Conservation (phyloP, 805 yeast species). For the Candida pini region DNA sequence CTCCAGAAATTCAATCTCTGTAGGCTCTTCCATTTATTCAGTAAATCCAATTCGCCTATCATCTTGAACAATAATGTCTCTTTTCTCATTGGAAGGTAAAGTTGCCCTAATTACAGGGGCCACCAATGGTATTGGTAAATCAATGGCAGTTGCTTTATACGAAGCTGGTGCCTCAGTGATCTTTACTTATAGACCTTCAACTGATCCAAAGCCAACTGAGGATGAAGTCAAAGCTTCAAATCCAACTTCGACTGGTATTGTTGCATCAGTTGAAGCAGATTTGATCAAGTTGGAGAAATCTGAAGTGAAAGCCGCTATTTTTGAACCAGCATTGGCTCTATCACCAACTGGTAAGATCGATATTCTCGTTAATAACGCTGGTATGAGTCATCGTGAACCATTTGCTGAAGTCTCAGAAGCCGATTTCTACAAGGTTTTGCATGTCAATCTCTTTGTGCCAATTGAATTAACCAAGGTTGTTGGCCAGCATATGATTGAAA, state of each 20-base stretch:
- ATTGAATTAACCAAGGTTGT: slow-evolving; percentile 31
- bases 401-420: slow-evolving; percentile 33
- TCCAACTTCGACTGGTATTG: slow-evolving; percentile 23
- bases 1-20: too few species aligned
- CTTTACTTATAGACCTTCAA: slow-evolving; percentile 32
- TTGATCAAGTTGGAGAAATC: slow-evolving; percentile 23
- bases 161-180: slow-evolving; percentile 41
- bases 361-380: slow-evolving; percentile 31
- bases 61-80: too few species aligned
- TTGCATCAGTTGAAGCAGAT: slow-evolving; percentile 23
- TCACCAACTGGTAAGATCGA: slow-evolving; percentile 28
- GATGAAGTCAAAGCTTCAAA: slow-evolving; percentile 20
- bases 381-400: slow-evolving; percentile 28
- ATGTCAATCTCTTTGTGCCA: slow-evolving; percentile 37
- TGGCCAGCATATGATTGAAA: slow-evolving; percentile 32
- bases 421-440: slow-evolving; percentile 33
- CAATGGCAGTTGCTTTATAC: slow-evolving; percentile 45
- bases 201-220: slow-evolving; percentile 25
- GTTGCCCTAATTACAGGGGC: slow-evolving; percentile 45
- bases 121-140: slow-evolving; percentile 50
- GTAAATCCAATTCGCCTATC: too few species aligned
- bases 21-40: too few species aligned
- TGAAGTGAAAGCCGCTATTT: slow-evolving; percentile 26
- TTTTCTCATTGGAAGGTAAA: slow-evolving; percentile 34
- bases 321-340: slow-evolving; percentile 24